Evolutionary conservation across 1,284 basidiomycete species (phyloP), one percentile per base, ranked within the genome.

Genomic region (Athelia psychrophila): DNA sequence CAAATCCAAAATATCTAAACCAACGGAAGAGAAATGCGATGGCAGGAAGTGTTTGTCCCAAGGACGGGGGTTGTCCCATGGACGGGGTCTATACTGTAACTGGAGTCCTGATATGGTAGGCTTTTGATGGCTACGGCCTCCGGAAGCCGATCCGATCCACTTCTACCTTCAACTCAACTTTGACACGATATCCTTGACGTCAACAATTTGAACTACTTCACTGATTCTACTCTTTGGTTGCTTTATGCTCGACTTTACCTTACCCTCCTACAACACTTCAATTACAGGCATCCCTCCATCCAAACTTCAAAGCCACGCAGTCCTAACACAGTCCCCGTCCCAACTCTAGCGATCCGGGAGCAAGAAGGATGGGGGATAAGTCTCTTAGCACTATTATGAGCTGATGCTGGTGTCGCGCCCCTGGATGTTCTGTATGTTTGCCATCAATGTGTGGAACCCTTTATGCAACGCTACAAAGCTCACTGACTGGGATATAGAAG

Each of bases 341-440:
- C 59, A 59, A 47, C 35, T n/a, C n/a, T n/a, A n/a, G n/a, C n/a
- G n/a, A n/a, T n/a, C 58, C 16, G 56, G 51, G 15, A 62, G 64
- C n/a, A 55, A 55, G 15, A 44, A 47, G 25, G 59, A 60, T 24
- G 58, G 50, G 47, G 51, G 57, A 42, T 38, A 49, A 53, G 16
- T 64, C 33, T 70, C 74, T 2, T 73, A 73, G 33, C 80, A 94
- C 62, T 91, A 84, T 61, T 98, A 98, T 63, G 84, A 86, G 51
- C 79, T 94, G 52, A 74, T 95, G 58, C 79, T 99, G 20, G 91
- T 90, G 56, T 84, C 92, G 8, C 92, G 91, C 64, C 96, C 98
- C 62, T 88, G 91, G 60, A 82, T 95, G 71, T 78, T 96, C 27
- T 81, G 80, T 59, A 93, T 98, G 84, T 98, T 95, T 71, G 93